Percentiles rank a stretch among this genome's conserved stretches.
Evolutionary conservation across 2,329 filamentous ascomycete genomes (phyloP).

Genomic region (Apiospora rasikravindrae): DNA sequence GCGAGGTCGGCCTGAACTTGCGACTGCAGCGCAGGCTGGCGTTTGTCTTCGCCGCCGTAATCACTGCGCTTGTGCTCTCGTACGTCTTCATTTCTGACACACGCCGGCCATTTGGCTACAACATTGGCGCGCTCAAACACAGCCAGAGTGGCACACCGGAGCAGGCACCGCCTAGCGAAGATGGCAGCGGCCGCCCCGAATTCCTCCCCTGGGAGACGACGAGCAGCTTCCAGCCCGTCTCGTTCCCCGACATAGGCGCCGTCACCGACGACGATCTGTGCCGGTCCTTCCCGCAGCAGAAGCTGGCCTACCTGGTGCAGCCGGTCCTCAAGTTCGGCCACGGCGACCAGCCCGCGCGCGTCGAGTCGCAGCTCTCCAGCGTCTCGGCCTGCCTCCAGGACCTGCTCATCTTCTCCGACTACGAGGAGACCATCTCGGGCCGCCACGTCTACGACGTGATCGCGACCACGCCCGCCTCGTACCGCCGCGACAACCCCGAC

Average conservation of each 20-base stretch:
- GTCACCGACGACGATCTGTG: slow-evolving; percentile 32
- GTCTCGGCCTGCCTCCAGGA: slow-evolving; percentile 56
- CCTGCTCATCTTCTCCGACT: slow-evolving; percentile 57
- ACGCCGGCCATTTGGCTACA: neutral
- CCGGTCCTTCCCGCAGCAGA: slow-evolving; percentile 34
- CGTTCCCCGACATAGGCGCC: slow-evolving; percentile 25
- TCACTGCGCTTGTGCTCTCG: neutral
- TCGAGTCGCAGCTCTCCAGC: slow-evolving; percentile 54
- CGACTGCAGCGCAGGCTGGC: slow-evolving; percentile 2
- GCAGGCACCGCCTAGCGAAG: slow-evolving; percentile 12
- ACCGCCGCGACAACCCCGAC: slow-evolving; percentile 41
- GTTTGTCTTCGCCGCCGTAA: slow-evolving; percentile 1
- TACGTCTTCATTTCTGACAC: neutral
- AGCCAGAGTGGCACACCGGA: neutral
- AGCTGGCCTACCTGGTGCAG: slow-evolving; percentile 33
- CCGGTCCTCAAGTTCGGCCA: slow-evolving; percentile 54
- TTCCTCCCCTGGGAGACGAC: slow-evolving; percentile 33
- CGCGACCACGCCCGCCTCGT: slow-evolving; percentile 48
- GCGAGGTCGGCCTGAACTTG: neutral
- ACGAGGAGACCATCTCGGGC: slow-evolving; percentile 50
- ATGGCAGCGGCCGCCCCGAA: slow-evolving; percentile 21
- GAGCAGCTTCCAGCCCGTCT: slow-evolving; percentile 35
- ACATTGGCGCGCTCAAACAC: neutral
- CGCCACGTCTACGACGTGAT: slow-evolving; percentile 52
- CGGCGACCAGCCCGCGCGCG: slow-evolving; percentile 46